Evolutionary conservation across 2,329 filamentous ascomycete genomes (phyloP), one percentile per base, ranked within the genome.

Genomic region (Cadophora luteo-olivacea): DNA sequence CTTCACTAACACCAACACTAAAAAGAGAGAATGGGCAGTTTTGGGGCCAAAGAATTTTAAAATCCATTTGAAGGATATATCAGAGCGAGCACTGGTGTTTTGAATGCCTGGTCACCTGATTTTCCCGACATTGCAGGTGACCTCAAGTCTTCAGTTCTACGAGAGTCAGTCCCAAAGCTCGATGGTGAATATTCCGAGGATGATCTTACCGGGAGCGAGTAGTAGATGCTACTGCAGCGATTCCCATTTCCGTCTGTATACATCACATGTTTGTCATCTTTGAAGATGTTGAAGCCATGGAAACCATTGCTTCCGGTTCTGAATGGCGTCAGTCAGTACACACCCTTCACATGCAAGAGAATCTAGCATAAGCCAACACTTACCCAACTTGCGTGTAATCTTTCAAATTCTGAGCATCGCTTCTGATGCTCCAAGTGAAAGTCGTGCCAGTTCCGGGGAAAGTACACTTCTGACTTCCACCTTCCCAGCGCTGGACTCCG

Each of bases 251-350:
- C 65, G 55, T 62, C 58, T 1, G 33, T 22, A 58, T 67, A 67
- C 58, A 67, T 62, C 4, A 52, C 41, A 51, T 66, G 64, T 24
- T 62, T 36, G n/a, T 66, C 48, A 62, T 62, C 58, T 19, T 66
- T 62, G 16, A 25, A 66, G 58, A 62, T 55, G 14, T 62, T 62
- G 14, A 62, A 57, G 19, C 9, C 36, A 36, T 61, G 48, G 33
- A 54, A 62, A n/a, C 33, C 58, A 32, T 66, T 66, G 16, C 32
- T 62, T 7, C 64, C 64, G 32, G 55, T 41, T 14, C 64, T 66
- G 11, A 22, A 29, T 29, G 29, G 29, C 5, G 29, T 29, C 29
- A 29, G 29, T 29, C 29, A 29, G 29, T 29, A 5, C 29, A 29
- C 3, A 5, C n/a, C n/a, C 29, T 29, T 29, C 29, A n/a, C 29